Evolutionary conservation across 2,329 filamentous ascomycete genomes (phyloP), one percentile per base, ranked within the genome.

Genomic region (Scopulariopsis brevicaulis): DNA sequence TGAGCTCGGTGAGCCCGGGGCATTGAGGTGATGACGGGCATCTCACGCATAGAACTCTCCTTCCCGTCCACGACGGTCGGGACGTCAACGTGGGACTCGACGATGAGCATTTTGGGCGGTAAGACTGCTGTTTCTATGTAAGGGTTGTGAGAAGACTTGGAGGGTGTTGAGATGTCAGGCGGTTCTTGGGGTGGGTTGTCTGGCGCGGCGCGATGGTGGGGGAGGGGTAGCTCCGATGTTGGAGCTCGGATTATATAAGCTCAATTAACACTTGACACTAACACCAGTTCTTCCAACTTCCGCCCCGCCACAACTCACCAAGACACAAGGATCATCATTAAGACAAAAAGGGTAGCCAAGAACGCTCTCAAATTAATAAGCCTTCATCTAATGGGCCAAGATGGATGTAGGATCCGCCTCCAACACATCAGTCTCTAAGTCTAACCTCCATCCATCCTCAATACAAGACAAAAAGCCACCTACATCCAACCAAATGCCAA

Each of bases 51-150:
- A 32, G 75, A 68, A 60, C 74, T 73, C 61, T 79, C 74, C 66
- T 79, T 79, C 65, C 79, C 79, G 67, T 81, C 74, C 69, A 74
- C 77, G 62, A 68, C 72, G 54, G 73, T 77, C 59, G 71, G 68
- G 59, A 82, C 76, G 63, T 83, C 79, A 60, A 71, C 70, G 65
- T 78, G 72, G 62, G 70, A 76, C 65, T 83, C 80, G 46, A 77
- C 74, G 67, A 83, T 76, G 64, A 82, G 68, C 80, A 83, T 83
- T 60, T 20, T 54, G 56, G 55, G 24, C 28, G 11, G 22, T 50
- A 11, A 24, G 12, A 4, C 46, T 12, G 20, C 18, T 4, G 46
- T 24, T 22, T 24, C 2, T 20, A 2, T 20, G 22, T 24, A 3
- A 50, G 24, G 20, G 46, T n/a, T 11, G n/a, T 24, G 43, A 48